phyloP scores from a whole-genome alignment of 306 rosid species.

The Phaseolus lunatus region DNA sequence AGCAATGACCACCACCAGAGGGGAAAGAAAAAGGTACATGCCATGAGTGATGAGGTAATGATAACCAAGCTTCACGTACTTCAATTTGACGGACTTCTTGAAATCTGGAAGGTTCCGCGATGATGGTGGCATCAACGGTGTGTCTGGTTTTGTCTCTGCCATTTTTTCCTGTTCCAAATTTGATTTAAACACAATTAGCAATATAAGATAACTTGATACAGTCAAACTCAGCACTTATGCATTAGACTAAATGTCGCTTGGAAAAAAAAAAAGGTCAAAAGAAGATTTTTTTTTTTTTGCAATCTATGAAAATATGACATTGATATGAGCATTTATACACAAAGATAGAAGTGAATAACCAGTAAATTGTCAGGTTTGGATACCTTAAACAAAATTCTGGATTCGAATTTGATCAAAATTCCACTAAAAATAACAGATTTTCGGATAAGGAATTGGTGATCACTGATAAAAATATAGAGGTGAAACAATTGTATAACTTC shows the following conservation, averaged over 20 bases:
- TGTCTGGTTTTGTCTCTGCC: constrained; percentile 60
- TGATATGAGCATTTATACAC: not conserved
- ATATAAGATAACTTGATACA: not conserved
- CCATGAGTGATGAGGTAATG: constrained; percentile 86
- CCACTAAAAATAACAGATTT: too few relatives aligned
- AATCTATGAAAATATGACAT: not conserved
- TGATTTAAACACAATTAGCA: constrained; percentile 19
- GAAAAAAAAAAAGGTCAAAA: not conserved
- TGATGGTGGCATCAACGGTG: constrained; percentile 63
- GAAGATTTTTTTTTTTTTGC: not conserved
- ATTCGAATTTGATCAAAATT: too few relatives aligned
- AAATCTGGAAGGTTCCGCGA: constrained; percentile 76
- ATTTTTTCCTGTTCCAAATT: constrained; percentile 57
- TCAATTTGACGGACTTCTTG: constrained; percentile 76
- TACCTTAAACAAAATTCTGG: too few relatives aligned
- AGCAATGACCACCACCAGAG: constrained; percentile 65
- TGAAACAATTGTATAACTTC: not conserved
- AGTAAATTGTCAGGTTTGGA: too few relatives aligned
- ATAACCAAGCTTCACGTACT: constrained; percentile 89
- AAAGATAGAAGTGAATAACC: not conserved
- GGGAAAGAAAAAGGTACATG: constrained; percentile 83
- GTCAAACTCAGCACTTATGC: not conserved
- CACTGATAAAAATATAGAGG: too few relatives aligned
- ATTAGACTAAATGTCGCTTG: not conserved
- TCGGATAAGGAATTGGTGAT: too few relatives aligned